Evolutionary conservation across 1,284 basidiomycete species (phyloP).

Genomic region (Lentinula novae-zelandiae): DNA sequence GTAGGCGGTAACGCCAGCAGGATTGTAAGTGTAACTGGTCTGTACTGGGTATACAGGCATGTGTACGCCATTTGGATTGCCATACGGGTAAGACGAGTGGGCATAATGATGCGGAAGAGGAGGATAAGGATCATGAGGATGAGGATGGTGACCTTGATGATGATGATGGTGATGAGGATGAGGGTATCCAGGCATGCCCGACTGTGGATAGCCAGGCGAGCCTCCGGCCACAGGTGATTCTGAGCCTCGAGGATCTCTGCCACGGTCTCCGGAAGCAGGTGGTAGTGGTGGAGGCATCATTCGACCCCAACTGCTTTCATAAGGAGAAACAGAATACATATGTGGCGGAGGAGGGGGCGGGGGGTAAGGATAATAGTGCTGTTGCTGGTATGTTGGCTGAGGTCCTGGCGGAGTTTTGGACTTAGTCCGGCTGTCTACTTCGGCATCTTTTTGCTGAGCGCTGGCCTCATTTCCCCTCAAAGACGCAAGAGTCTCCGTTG

Average conservation of each 20-base stretch:
- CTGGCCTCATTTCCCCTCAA: background rate
- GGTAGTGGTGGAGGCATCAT: background rate
- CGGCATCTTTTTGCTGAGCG: background rate
- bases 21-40: conserved; percentile 4
- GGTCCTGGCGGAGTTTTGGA: background rate
- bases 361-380: conserved; percentile 5
- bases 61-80: background rate
- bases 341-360: background rate
- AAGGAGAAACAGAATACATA: background rate
- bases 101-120: background rate
- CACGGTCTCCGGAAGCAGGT: background rate
- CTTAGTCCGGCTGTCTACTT: background rate
- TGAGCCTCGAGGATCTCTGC: background rate
- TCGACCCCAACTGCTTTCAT: background rate
- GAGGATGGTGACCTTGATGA: background rate
- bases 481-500: background rate
- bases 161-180: background rate
- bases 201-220: background rate
- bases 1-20: background rate
- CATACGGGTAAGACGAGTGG: background rate
- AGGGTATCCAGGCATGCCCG: background rate
- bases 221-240: background rate
- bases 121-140: background rate
- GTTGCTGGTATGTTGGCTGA: background rate
- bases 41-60: background rate